Evolutionary conservation across 495 filamentous ascomycete genomes (phyloP).

Genomic region (Podospora anserina): DNA sequence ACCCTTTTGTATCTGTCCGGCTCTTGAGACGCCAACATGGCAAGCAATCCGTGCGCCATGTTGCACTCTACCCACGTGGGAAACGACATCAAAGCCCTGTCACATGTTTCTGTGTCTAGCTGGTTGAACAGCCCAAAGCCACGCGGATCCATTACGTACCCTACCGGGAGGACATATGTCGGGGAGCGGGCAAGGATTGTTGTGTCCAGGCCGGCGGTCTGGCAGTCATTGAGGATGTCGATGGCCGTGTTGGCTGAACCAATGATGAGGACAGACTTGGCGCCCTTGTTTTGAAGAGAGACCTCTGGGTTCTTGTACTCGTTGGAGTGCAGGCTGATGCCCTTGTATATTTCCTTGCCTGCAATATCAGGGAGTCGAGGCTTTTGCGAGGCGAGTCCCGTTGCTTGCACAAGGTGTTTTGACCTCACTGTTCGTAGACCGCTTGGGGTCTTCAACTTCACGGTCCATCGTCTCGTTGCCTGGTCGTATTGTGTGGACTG

Average conservation of each 20-base stretch:
- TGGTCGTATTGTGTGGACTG: conserved; percentile 26
- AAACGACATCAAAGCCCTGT: conserved; percentile 22
- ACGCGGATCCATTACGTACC: conserved; percentile 22
- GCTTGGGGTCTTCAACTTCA: conserved; percentile 19
- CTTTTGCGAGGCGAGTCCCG: conserved; percentile 28
- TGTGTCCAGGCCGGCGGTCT: conserved; percentile 22
- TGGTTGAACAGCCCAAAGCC: conserved; percentile 25
- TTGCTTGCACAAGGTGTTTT: conserved; percentile 37
- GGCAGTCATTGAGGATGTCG: conserved; percentile 35
- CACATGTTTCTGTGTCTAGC: conserved; percentile 18
- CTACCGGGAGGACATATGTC: conserved; percentile 36
- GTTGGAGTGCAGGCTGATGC: conserved; percentile 30
- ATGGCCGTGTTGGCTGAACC: conserved; percentile 41
- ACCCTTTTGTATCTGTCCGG: conserved; percentile 30
- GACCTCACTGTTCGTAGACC: conserved; percentile 15
- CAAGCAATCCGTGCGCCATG: conserved; percentile 14
- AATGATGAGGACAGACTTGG: conserved; percentile 34
- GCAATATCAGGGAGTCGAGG: conserved; percentile 27
- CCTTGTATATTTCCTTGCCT: conserved; percentile 23
- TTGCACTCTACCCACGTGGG: conserved; percentile 21
- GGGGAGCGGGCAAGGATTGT: conserved; percentile 37
- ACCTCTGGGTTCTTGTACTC: conserved; percentile 21
- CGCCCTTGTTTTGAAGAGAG: conserved; percentile 15
- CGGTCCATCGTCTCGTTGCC: conserved; percentile 22
- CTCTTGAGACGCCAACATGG: conserved; percentile 22